Base-by-base conservation (phyloP, 2,329 filamentous ascomycete genomes). In the Apiospora pterosperma region DNA sequence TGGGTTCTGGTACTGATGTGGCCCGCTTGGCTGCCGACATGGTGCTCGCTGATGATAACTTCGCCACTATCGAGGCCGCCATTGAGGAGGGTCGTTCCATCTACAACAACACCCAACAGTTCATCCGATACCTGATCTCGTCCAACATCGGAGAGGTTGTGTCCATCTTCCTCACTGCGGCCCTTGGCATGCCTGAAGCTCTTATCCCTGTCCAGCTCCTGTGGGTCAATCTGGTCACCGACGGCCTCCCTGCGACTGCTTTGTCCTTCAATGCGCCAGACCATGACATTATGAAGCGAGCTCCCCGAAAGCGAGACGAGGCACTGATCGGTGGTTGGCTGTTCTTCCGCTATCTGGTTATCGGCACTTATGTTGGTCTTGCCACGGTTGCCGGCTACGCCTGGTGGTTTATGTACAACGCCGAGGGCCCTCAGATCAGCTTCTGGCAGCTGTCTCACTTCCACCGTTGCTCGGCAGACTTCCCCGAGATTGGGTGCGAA, bases 351-450 rank as follows among this genome's bases (percentile, higher is more conserved):
- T 99, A 99, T 80, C 89, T 99, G 83, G 90, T 98, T 61, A 96
- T 99, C 72, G 96, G 96, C 67, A 93, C 89, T 10, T 99, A 99
- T 69, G 96, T 99, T 65, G 96, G 96, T 75, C 84, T 93, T 44
- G 96, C 96, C 63, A 99, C 96, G 4, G 96, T 99, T 23, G 93
- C 91, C 74, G 96, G 96, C 58, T 99, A 99, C 76, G 95, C 93
- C n/a, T 99, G 96, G 96, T 99, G 93, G 92, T 99, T 98, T 84
- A 94, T 99, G 91, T 97, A 91, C 84, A 95, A 98, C 81, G 81
- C 89, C 10, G 88, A 90, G 70, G 96, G 96, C 0, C 96, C 96
- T 28, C 92, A 97, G 77, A 97, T 99, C 79, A 89, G 84, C 68
- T 97, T 98, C 82, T 91, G 86, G 77, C 92, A 99, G 76, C 84